Conservation (phyloP, 257 asterid species). For the Jacaranda mimosifolia region DNA sequence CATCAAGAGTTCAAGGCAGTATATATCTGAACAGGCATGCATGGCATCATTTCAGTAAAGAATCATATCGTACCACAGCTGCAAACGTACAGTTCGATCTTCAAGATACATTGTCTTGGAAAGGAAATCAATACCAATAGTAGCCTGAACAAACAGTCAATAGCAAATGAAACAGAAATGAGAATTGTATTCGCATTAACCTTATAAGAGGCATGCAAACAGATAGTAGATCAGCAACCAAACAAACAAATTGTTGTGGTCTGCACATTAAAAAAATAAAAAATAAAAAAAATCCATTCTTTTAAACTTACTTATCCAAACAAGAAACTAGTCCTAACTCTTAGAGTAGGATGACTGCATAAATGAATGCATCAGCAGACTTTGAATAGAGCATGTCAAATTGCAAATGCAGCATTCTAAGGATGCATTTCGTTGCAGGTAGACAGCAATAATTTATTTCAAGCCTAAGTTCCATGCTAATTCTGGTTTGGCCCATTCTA, state of each 20-base stretch:
- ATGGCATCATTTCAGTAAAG: slow-evolving; percentile 28
- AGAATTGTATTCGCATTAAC: slow-evolving; percentile 2
- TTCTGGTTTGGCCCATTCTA: background rate
- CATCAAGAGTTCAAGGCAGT: background rate
- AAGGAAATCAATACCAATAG: slow-evolving; percentile 91
- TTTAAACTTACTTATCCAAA: slow-evolving; percentile 1
- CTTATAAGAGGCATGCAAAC: slow-evolving; percentile 5
- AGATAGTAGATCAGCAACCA: slow-evolving; percentile 9
- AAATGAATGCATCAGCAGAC: background rate
- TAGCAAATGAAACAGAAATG: slow-evolving; percentile 17
- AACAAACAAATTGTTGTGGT: background rate
- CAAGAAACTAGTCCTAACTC: slow-evolving; percentile 7
- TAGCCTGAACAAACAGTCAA: slow-evolving; percentile 66
- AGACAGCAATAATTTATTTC: background rate
- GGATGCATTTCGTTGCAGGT: background rate
- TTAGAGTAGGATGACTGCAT: background rate
- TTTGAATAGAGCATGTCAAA: slow-evolving; percentile 26
- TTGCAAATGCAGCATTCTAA: background rate
- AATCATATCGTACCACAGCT: slow-evolving; percentile 75
- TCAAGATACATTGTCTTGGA: slow-evolving; percentile 97
- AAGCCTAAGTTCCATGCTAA: background rate
- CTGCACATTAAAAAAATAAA: slow-evolving; percentile 15
- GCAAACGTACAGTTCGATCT: slow-evolving; percentile 94
- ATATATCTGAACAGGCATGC: slow-evolving; percentile 20
- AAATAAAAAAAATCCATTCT: no score